Evolutionary conservation across 164 flowering plant species (phyloP), one percentile per base, ranked within the genome.

Genomic region (Platanus orientalis): DNA sequence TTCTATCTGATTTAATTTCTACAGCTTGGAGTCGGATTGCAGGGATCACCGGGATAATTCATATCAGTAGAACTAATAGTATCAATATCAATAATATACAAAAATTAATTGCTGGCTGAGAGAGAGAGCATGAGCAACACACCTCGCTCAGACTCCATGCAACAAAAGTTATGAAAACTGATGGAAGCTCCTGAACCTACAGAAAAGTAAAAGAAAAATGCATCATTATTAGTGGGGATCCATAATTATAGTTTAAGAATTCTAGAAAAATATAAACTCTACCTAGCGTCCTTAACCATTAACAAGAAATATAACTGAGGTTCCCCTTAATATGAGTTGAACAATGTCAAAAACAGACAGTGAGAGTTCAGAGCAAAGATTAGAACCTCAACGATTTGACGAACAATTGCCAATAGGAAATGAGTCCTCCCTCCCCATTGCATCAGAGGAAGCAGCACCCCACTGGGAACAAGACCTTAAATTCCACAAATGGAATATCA

Each of bases 361-460:
- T 34, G 5, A 5, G 49, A 45, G 25, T 27, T 29, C 1, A 64
- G 7, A 54, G 24, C 27, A 39, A 20, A 7, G 42, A 36, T 11
- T 20, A 29, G 4, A 68, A 86, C 94, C 94, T 88, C 86, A 20
- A 44, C 62, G n/a, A 84, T 70, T 34, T 64, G 63, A 19, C 82
- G 71, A 66, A 86, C 81, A 63, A 87, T 69, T 36, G 84, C 88
- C 34, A 86, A 49, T 64, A 86, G 54, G 63, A 84, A 88, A 73
- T 86, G 92, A 48, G 81, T 71, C 78, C 92, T 82, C 60, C 92
- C 97, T 54, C 86, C 84, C 94, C 94, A 90, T 66, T 88, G 97
- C 90, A 88, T 77, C 48, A 90, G 71, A 58, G 89, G 82, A 64
- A 81, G 71, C 77, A 84, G 20, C 66, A 72, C 71, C 59, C 92